phyloP scores from a whole-genome alignment of 495 filamentous ascomycete genomes.

The Pseudevernia furfuracea region DNA sequence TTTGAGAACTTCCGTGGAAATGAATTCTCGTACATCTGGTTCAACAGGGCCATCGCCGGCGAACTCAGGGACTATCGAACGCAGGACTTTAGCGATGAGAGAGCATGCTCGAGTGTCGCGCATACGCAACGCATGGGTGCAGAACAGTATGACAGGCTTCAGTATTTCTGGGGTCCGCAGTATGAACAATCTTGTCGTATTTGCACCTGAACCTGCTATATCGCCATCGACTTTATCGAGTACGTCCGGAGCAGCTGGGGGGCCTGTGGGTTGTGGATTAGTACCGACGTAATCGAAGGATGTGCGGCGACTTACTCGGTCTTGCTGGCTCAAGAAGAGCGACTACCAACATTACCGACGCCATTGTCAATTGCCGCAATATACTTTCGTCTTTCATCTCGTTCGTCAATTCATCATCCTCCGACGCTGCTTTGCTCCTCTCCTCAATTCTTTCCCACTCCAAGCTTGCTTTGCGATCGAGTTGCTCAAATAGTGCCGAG shows the following conservation, averaged over 20 bases:
- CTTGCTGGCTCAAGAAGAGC: conserved; percentile 72
- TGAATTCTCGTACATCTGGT: conserved; percentile 78
- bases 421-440: conserved; percentile 53
- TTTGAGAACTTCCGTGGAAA: conserved; percentile 73
- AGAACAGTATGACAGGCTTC: conserved; percentile 83
- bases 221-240: conserved; percentile 8
- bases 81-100: conserved; percentile 74
- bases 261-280: conserved; percentile 8
- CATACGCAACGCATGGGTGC: conserved; percentile 82
- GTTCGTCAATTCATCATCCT: conserved; percentile 66
- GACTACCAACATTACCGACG: conserved; percentile 82
- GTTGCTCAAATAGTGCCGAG: conserved; percentile 69
- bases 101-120: conserved; percentile 83
- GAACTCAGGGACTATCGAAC: conserved; percentile 77
- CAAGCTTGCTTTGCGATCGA: conserved; percentile 74
- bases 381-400: conserved; percentile 99
- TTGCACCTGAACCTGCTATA: not conserved
- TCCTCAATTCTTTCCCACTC: conserved; percentile 72
- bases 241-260: conserved; percentile 12
- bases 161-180: conserved; percentile 69
- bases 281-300: not conserved
- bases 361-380: conserved; percentile 84
- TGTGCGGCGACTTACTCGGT: conserved; percentile 37
- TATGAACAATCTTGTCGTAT: conserved; percentile 44
- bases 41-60: conserved; percentile 47